These are phyloP conservation scores for Discostella stelligeroides DNA, from an alignment of 108 stramenopile genomes.

Conservation along the genomic window DNA sequence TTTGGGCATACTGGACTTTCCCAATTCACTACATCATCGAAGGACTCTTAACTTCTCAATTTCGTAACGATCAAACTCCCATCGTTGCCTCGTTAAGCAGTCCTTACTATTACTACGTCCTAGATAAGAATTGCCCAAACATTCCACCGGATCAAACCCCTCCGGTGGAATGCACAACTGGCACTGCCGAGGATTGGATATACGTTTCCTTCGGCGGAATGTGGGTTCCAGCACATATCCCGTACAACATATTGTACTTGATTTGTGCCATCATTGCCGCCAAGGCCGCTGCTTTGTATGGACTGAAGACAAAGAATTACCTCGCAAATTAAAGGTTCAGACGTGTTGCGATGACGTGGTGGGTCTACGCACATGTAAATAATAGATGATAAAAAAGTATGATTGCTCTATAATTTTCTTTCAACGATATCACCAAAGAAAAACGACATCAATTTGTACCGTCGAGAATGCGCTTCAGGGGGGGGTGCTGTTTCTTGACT, in stretches of 20 bases:
- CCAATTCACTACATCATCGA: conserved; percentile 65
- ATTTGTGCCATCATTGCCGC: conserved; percentile 46
- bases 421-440: too few relatives aligned
- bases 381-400: too few relatives aligned
- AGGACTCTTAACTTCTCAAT: conserved; percentile 64
- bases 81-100: conserved; percentile 50
- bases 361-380: too few relatives aligned
- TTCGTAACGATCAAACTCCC: conserved; percentile 54
- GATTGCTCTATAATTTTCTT: too few relatives aligned
- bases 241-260: conserved; percentile 55
- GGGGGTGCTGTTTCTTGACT: too few relatives aligned
- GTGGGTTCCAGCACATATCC: conserved; percentile 54
- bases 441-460: too few relatives aligned
- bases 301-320: conserved; percentile 57
- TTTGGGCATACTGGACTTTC: conserved; percentile 54
- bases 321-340: conserved; percentile 50
- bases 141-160: conserved; percentile 6
- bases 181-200: conserved; percentile 74
- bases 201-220: conserved; percentile 55
- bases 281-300: conserved; percentile 49
- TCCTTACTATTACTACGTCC: conserved; percentile 50
- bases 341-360: too few relatives aligned
- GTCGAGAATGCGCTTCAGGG: too few relatives aligned
- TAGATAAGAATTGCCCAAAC: conserved; percentile 26
- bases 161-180: conserved; percentile 19